A percentile compares a stretch with the other conserved stretches of the same genome.
phyloP scores from a whole-genome alignment of 495 filamentous ascomycete genomes.

The Lasiosphaeria ovina region DNA sequence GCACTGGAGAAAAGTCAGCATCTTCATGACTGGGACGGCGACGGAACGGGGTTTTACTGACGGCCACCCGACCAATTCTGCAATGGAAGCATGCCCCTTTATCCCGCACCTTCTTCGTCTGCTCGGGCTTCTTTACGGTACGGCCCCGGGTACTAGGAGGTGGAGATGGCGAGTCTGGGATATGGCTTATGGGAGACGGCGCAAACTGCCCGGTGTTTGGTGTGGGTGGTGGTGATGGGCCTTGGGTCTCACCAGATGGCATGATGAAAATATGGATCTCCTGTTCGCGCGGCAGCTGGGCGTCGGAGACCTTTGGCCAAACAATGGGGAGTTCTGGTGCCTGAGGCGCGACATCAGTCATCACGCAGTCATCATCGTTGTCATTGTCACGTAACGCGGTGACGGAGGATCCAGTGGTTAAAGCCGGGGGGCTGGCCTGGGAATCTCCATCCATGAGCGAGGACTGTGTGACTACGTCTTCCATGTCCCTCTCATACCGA shows the following conservation, averaged over 20 bases:
- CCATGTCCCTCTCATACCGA: conserved; percentile 7
- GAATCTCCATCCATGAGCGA: conserved; percentile 10
- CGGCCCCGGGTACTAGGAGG: conserved; percentile 10
- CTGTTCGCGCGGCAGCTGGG: conserved; percentile 5
- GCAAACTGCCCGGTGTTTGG: neutral
- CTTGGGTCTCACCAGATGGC: neutral
- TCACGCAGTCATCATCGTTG: conserved; percentile 19
- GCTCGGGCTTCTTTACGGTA: conserved; percentile 12
- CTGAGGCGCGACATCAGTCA: conserved; percentile 19
- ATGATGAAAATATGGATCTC: neutral
- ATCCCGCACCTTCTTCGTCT: conserved; percentile 26
- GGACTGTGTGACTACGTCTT: conserved; percentile 17
- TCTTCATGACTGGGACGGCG: neutral
- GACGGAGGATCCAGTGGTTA: conserved; percentile 9
- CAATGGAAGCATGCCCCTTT: conserved; percentile 20
- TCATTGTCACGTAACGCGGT: conserved; percentile 3
- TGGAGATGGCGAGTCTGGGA: neutral
- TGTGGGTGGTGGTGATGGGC: neutral
- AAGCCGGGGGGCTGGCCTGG: conserved; percentile 10
- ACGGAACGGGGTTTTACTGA: conserved; percentile 1
- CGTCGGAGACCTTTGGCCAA: conserved; percentile 16
- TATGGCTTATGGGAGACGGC: neutral
- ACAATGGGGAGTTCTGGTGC: conserved; percentile 12
- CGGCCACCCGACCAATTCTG: conserved; percentile 15
- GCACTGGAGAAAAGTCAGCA: conserved; percentile 6